Evolutionary conservation across 2,329 filamentous ascomycete species (phyloP).

Genomic region (Pseudogymnoascus sp.): DNA sequence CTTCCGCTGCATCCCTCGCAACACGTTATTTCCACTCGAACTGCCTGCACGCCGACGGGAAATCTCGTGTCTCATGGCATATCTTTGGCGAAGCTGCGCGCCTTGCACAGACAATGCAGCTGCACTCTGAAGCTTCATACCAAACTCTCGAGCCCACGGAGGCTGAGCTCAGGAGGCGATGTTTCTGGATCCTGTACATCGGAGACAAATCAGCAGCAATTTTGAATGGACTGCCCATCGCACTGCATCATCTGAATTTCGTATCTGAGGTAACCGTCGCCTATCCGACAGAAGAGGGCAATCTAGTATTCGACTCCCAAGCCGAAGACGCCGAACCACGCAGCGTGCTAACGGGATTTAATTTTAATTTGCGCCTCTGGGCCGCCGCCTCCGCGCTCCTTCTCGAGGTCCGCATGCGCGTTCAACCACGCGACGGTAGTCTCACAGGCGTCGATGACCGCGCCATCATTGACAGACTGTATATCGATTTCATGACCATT

Average conservation of each 20-base stretch:
- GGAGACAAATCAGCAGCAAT: constrained; percentile 16
- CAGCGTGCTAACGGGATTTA: constrained; percentile 34
- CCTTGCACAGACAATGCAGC: constrained; percentile 35
- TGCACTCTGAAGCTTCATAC: constrained; percentile 34
- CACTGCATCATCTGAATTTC: constrained; percentile 37
- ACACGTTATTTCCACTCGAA: constrained; percentile 40
- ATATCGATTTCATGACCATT: constrained; percentile 34
- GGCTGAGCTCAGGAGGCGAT: constrained; percentile 22
- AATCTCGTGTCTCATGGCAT: constrained; percentile 37
- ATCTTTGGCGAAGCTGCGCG: constrained; percentile 38
- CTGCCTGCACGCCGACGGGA: constrained; percentile 36
- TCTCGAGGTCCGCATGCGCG: constrained; percentile 27
- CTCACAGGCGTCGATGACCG: constrained; percentile 2
- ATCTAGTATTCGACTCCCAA: constrained; percentile 17
- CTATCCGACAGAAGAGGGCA: constrained; percentile 21
- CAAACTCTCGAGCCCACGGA: constrained; percentile 32
- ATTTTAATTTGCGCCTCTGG: constrained; percentile 35
- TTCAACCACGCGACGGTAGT: constrained; percentile 10
- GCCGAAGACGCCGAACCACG: constrained; percentile 15
- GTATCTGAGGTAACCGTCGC: constrained; percentile 33
- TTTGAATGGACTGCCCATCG: constrained; percentile 34
- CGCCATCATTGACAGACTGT: constrained; percentile 29
- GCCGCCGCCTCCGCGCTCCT: constrained; percentile 34
- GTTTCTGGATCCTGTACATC: constrained; percentile 14
- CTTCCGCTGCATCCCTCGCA: constrained; percentile 35